Evolutionary conservation across 2,329 filamentous ascomycete species (phyloP).

Genomic region (Penicillium occitanis): DNA sequence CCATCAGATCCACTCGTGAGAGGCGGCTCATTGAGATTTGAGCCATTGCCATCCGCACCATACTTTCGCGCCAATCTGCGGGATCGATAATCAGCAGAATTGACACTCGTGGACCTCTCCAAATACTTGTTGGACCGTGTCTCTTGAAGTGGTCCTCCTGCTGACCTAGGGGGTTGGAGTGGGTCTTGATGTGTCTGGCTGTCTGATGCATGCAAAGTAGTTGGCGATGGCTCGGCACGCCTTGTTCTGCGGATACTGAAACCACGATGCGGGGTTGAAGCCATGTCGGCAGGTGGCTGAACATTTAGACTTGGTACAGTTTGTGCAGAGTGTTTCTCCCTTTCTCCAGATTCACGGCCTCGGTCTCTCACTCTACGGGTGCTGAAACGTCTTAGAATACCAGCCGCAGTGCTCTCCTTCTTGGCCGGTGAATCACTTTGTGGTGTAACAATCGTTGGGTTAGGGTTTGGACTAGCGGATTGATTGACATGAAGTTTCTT

Average conservation of each 20-base stretch:
- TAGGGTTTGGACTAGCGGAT: constrained; percentile 47
- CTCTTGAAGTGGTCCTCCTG: constrained; percentile 48
- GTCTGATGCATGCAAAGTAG: constrained; percentile 58
- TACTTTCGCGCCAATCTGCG: constrained; percentile 60
- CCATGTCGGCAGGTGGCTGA: constrained; percentile 70
- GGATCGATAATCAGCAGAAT: constrained; percentile 74
- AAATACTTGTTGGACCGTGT: constrained; percentile 67
- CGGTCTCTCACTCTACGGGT: constrained; percentile 71
- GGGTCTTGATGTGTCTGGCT: constrained; percentile 73
- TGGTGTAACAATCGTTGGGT: constrained; percentile 54
- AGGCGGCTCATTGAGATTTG: constrained; percentile 63
- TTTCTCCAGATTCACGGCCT: constrained; percentile 40
- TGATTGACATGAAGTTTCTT: constrained; percentile 63
- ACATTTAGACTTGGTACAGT: constrained; percentile 76
- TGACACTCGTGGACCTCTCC: constrained; percentile 86
- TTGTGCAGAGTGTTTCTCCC: constrained; percentile 58
- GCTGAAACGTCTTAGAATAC: constrained; percentile 84
- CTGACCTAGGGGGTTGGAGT: constrained; percentile 68
- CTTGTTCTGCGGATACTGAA: constrained; percentile 74
- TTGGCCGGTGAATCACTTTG: constrained; percentile 63
- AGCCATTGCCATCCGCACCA: constrained; percentile 53
- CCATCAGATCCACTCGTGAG: constrained; percentile 78
- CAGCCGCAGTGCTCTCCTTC: constrained; percentile 84
- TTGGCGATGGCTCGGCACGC: constrained; percentile 54
- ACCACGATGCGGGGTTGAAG: constrained; percentile 72